Percentiles rank a stretch among this genome's conserved stretches.
phyloP scores from a whole-genome alignment of 148 eudicot species.

The Cornus controversa region DNA sequence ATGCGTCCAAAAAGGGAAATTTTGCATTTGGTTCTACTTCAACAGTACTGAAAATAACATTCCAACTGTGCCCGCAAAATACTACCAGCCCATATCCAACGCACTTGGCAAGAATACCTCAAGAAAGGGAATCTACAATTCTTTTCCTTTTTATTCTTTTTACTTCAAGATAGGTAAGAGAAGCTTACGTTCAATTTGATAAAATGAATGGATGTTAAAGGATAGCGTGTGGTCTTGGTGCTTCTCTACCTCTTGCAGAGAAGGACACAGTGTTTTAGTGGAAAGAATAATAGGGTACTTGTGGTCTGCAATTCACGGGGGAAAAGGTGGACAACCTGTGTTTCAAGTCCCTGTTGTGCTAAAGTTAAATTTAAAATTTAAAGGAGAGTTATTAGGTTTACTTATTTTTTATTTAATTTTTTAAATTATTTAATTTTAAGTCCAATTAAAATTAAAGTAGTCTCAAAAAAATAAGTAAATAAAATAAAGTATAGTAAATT shows the following conservation, averaged over 20 bases:
- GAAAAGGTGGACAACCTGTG: no score
- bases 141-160: background rate
- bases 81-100: slow-evolving; percentile 15
- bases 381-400: no score
- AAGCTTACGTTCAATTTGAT: background rate
- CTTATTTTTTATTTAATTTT: no score
- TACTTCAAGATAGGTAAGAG: slow-evolving; percentile 1
- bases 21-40: background rate
- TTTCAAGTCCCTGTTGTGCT: background rate
- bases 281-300: slow-evolving; percentile 3
- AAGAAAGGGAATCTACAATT: slow-evolving; percentile 8
- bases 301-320: no score
- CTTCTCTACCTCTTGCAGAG: slow-evolving; percentile 23
- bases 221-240: slow-evolving; percentile 7
- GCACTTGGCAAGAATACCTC: slow-evolving; percentile 9
- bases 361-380: no score
- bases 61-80: slow-evolving; percentile 19
- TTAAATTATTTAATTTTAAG: no score
- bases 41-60: slow-evolving; percentile 15
- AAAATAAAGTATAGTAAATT: no score
- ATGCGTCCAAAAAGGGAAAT: background rate
- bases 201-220: background rate
- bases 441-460: no score
- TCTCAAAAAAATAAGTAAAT: no score
- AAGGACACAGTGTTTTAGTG: slow-evolving; percentile 19